Base-by-base conservation (phyloP, 345 rosid species). In the Rhodomyrtus tomentosa region DNA sequence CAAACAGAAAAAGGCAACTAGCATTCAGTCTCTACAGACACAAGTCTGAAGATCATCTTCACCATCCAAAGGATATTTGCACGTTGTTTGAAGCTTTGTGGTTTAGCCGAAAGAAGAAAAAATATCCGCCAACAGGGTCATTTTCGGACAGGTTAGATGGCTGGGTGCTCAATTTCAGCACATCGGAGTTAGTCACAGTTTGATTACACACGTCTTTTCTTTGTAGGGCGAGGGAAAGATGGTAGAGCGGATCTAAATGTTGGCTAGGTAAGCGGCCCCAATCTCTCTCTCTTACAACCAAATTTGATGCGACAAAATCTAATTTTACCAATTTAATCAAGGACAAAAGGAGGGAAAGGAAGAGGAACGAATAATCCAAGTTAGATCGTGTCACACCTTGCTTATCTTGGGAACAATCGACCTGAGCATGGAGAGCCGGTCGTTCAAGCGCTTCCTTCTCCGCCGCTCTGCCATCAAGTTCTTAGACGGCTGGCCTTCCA, bases 331-430 rank as follows among this genome's bases (percentile, higher is more conserved):
- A 68, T 8, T 68, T 36, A 36, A 68, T 68, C 45, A 18, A 10
- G 76, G 76, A 68, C 13, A 68, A 68, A 32, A 68, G 76, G 82
- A 85, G 83, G 84, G 86, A 84, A 87, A 80, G 80, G 16, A 40
- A 73, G 18, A 27, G 55, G n/a, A 58, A 32, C 18, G 20, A 45
- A 38, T 50, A 55, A 20, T 74, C 22, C 36, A 0, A 76, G 54
- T 22, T 73, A 36, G 74, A 74, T 72, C 52, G 80, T 53, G 83
- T 51, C 81, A 84, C 80, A 95, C 99, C 98, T 96, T 96, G 89
- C 97, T 95, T 90, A 96, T 96, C 93, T 96, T 96, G 18, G 99
- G 98, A 74, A 96, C 99, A 45, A 96, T 92, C 87, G 99, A 96
- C 91, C 99, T 90, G 76, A 96, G 93, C 96, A 94, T 96, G 56